Conservation (phyloP, 768 basidiomycete genomes). For the Neoboletus brunneissimus region DNA sequence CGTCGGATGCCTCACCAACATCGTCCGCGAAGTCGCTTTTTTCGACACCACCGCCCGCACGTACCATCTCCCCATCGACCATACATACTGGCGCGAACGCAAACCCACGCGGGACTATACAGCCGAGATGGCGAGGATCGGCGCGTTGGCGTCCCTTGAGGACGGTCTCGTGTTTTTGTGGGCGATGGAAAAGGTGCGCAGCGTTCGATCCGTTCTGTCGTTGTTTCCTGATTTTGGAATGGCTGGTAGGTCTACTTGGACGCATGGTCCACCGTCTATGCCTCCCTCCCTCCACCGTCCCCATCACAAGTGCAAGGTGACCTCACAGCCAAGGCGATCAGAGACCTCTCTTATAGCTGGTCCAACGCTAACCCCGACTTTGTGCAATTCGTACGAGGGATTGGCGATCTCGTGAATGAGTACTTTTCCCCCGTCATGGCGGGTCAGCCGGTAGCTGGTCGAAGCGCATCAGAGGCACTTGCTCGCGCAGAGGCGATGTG, state of each 20-base stretch:
- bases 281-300: conserved; percentile 1
- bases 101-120: conserved; percentile 68
- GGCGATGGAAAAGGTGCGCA: conserved; percentile 71
- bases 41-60: conserved; percentile 50
- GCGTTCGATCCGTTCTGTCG: too few relatives aligned
- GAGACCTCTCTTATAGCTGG: conserved; percentile 63
- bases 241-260: conserved; percentile 59
- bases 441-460: conserved; percentile 23
- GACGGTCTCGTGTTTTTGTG: conserved; percentile 73
- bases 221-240: background rate
- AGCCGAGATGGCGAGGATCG: conserved; percentile 63
- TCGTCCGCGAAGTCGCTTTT: conserved; percentile 57
- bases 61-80: conserved; percentile 43
- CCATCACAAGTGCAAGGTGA: background rate
- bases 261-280: conserved; percentile 56
- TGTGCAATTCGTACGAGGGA: conserved; percentile 47
- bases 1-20: conserved; percentile 52
- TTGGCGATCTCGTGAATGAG: conserved; percentile 47
- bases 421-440: conserved; percentile 35
- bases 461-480: conserved; percentile 9
- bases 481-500: conserved; percentile 49
- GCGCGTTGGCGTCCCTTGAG: conserved; percentile 43
- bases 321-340: conserved; percentile 33
- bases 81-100: conserved; percentile 43
- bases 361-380: conserved; percentile 46